Base-by-base conservation (phyloP, 139 green algal species). In the Closterium sp. region DNA sequence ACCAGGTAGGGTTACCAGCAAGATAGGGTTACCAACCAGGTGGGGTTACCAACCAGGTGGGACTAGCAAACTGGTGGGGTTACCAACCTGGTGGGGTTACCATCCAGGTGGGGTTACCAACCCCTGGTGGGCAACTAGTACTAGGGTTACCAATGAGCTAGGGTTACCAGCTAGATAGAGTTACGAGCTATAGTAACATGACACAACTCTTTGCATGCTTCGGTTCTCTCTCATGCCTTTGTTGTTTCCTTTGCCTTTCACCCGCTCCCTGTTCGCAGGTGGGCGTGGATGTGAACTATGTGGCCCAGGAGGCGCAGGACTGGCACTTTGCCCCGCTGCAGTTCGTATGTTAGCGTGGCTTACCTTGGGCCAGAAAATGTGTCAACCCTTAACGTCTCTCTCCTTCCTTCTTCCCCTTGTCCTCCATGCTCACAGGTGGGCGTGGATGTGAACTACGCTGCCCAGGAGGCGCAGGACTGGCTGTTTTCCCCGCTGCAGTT, bases 251-350 rank as follows among this genome's bases (percentile, higher is more conserved):
- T 7, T 84, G 69, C 69, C 69, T 12, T 84, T 84, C 69, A 4
- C 36, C 36, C 36, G 4, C 36, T 12, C 6, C 36, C 36, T 55
- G 4, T 6, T 55, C 6, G 10, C 95, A 97, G 95, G 90, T 96
- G 9, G 97, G 97, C 16, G 91, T 97, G 83, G 96, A 99, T 94
- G 83, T 99, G 83, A 99, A 99, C 91, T 85, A 95, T 2, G 95
- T 95, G 32, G 2, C n/a, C 16, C 91, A 94, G 83, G 93, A 95
- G 38, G 16, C 94, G 8, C n/a, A n/a, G n/a, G n/a, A n/a, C n/a
- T 99, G 97, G 97, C 94, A 95, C 33, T 88, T 94, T 16, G 84
- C 95, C 7, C 55, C 93, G 86, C 96, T 99, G 87, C 94, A 96
- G 87, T 99, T 97, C 92, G 95, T 98, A n/a, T n/a, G n/a, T n/a